Conservation (phyloP, 768 basidiomycete genomes). For the Solioccasus polychromus region DNA sequence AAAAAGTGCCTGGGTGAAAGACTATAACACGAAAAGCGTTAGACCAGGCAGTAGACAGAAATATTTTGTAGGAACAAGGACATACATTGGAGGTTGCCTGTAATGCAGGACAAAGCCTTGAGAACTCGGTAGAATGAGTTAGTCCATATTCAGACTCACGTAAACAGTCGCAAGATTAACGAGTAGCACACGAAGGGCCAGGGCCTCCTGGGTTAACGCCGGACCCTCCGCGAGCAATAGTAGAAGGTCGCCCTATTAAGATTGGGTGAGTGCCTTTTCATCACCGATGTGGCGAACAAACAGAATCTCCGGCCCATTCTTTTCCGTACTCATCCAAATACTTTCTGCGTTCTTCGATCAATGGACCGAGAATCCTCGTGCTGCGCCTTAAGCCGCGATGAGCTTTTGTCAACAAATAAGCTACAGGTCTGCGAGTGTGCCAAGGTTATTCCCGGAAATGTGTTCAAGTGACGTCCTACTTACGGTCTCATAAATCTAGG, state of each 20-base stretch:
- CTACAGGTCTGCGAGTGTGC: constrained; percentile 14
- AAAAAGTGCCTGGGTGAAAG: not conserved
- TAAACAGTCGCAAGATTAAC: constrained; percentile 21
- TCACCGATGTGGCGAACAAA: not conserved
- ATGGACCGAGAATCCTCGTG: too few relatives aligned
- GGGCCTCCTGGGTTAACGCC: too few relatives aligned
- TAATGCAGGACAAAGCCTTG: too few relatives aligned
- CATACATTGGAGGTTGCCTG: too few relatives aligned
- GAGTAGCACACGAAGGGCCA: constrained; percentile 6
- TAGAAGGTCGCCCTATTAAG: constrained; percentile 32
- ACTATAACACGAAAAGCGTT: too few relatives aligned
- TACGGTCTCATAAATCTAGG: constrained; percentile 36
- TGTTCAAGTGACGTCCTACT: not conserved
- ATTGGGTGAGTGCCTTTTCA: too few relatives aligned
- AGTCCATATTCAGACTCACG: too few relatives aligned
- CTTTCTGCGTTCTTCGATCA: too few relatives aligned
- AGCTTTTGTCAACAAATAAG: constrained; percentile 7
- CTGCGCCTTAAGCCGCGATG: constrained; percentile 1
- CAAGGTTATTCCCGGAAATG: too few relatives aligned
- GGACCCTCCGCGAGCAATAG: constrained; percentile 33
- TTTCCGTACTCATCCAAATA: not conserved
- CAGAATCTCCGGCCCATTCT: constrained; percentile 1
- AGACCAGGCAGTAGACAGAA: too few relatives aligned
- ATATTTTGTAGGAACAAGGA: too few relatives aligned
- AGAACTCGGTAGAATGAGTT: too few relatives aligned